Conservation (phyloP, 2,329 filamentous ascomycete genomes). For the Neopestalotiopsis rosae region DNA sequence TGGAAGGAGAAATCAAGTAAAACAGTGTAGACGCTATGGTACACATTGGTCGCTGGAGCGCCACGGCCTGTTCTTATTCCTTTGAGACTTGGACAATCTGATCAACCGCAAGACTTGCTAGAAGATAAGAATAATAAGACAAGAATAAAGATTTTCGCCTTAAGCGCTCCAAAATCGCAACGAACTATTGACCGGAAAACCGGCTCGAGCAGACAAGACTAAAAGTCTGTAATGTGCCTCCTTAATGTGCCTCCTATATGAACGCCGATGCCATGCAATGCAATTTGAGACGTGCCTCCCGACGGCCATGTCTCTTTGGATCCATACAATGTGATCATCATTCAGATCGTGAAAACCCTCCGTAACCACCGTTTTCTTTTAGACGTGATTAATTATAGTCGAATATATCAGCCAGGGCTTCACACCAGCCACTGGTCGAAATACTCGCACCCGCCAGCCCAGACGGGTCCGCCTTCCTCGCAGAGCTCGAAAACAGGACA, state of each 20-base stretch:
- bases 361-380: background rate
- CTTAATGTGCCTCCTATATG: background rate
- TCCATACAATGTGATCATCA: background rate
- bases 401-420: background rate
- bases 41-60: background rate
- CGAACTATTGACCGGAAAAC: background rate
- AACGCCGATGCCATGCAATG: slow-evolving; percentile 29
- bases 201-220: background rate
- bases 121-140: no score
- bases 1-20: background rate
- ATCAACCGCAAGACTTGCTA: background rate
- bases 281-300: background rate
- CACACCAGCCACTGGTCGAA: slow-evolving; percentile 80
- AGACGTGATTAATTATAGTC: background rate
- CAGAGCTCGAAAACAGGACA: slow-evolving; percentile 96
- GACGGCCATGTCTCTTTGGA: background rate
- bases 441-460: slow-evolving; percentile 88
- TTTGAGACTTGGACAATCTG: background rate
- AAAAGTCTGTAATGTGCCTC: background rate
- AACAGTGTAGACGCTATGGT: slow-evolving; percentile 2
- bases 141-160: no score
- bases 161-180: no score
- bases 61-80: background rate
- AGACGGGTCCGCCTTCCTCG: slow-evolving; percentile 88
- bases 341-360: background rate